Conservation (phyloP, 495 filamentous ascomycete species). For the Aspergillus affinis region DNA sequence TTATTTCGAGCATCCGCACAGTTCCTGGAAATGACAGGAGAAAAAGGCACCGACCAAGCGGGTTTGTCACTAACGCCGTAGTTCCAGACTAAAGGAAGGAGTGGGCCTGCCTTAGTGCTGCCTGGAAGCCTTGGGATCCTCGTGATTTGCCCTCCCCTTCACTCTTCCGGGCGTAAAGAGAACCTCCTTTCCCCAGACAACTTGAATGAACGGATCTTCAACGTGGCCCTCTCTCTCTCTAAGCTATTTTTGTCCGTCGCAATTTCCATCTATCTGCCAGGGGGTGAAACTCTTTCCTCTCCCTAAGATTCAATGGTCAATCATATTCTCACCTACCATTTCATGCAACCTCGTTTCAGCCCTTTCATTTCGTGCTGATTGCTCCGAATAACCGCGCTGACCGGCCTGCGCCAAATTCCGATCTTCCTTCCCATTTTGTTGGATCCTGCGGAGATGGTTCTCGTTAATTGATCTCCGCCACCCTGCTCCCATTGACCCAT, state of each 20-base stretch:
- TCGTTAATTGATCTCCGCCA: not conserved
- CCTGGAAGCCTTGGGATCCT: not conserved
- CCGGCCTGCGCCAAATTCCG: slow-evolving; percentile 1
- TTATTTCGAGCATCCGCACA: not conserved
- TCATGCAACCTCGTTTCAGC: slow-evolving; percentile 1
- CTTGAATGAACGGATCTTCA: slow-evolving; percentile 24
- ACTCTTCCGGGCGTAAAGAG: slow-evolving; percentile 4
- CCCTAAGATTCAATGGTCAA: not conserved
- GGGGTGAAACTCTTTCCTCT: slow-evolving; percentile 12
- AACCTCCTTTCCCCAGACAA: slow-evolving; percentile 21
- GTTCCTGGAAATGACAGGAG: not conserved
- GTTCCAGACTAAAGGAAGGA: not conserved
- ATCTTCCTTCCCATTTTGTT: not conserved
- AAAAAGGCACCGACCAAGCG: not conserved
- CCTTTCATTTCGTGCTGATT: not conserved
- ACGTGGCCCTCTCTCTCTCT: slow-evolving; percentile 21
- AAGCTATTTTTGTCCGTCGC: slow-evolving; percentile 12
- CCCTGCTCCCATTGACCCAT: slow-evolving; percentile 3
- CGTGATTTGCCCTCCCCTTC: slow-evolving; percentile 20
- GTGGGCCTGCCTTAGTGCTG: not conserved
- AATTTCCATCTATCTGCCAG: slow-evolving; percentile 15
- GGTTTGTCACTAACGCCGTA: not conserved
- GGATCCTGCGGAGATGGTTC: not conserved
- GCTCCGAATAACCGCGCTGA: slow-evolving; percentile 8
- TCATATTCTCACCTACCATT: not conserved